Percentiles rank a stretch among this genome's conserved stretches.
Evolutionary conservation across 768 basidiomycete species (phyloP).

Genomic region (Mycena kentingensis): DNA sequence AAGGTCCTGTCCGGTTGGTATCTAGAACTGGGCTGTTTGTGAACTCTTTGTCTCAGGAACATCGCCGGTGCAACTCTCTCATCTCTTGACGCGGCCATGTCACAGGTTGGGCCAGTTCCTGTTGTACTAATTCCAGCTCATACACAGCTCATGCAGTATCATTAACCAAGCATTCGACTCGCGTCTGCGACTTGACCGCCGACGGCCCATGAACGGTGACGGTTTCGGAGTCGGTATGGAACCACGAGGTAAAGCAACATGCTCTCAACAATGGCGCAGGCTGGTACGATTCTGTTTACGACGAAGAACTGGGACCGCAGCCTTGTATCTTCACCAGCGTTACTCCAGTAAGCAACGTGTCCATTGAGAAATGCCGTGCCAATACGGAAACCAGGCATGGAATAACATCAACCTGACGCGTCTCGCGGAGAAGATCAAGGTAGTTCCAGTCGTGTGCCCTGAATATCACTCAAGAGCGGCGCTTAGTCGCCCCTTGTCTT

Average conservation of each 20-base stretch:
- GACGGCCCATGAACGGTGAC: slow-evolving; percentile 91
- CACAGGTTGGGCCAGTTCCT: slow-evolving; percentile 77
- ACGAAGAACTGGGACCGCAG: slow-evolving; percentile 80
- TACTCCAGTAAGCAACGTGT: slow-evolving; percentile 65
- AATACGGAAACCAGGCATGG: slow-evolving; percentile 69
- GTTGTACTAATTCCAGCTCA: not conserved
- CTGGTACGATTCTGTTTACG: slow-evolving; percentile 90
- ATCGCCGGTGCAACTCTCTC: slow-evolving; percentile 87
- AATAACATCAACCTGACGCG: slow-evolving; percentile 93
- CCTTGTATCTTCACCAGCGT: slow-evolving; percentile 97
- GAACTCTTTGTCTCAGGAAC: slow-evolving; percentile 50
- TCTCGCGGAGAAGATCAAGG: slow-evolving; percentile 92
- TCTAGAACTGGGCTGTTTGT: not conserved
- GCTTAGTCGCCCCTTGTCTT: slow-evolving; percentile 82
- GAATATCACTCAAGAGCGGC: not conserved
- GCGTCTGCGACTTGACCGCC: slow-evolving; percentile 75
- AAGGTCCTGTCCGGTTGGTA: slow-evolving; percentile 38
- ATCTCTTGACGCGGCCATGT: slow-evolving; percentile 90
- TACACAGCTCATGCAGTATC: not conserved
- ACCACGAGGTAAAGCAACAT: not conserved
- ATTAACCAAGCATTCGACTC: slow-evolving; percentile 86
- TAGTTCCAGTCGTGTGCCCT: too few relatives aligned
- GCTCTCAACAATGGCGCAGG: slow-evolving; percentile 47
- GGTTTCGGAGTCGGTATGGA: slow-evolving; percentile 91
- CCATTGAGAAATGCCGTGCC: not conserved